Evolutionary conservation across 2,329 filamentous ascomycete genomes (phyloP).

Genomic region (Fusarium sulawesiense): DNA sequence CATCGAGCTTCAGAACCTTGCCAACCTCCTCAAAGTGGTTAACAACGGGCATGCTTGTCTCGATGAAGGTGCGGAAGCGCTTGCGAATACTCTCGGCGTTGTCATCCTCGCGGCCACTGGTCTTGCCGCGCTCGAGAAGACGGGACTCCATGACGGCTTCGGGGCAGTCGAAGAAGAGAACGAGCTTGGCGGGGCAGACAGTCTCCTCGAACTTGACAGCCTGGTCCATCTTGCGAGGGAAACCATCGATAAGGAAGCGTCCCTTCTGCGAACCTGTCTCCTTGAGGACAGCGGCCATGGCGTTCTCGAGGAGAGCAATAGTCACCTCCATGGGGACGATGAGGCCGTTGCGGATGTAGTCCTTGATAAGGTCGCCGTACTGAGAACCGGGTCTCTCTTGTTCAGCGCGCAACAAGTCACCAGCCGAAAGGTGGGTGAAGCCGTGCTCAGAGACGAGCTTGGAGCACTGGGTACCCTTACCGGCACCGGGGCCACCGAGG

Average conservation of each 20-base stretch:
- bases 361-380: conserved; percentile 92
- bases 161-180: conserved; percentile 93
- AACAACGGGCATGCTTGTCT: conserved; percentile 98
- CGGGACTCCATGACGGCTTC: conserved; percentile 88
- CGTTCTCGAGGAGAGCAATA: conserved; percentile 91
- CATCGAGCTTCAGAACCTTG: conserved; percentile 83
- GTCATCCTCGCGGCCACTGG: conserved; percentile 89
- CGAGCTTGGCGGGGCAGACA: conserved; percentile 85
- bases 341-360: conserved; percentile 91
- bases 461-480: conserved; percentile 95
- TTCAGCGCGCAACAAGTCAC: conserved; percentile 92
- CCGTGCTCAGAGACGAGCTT: conserved; percentile 88
- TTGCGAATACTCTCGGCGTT: conserved; percentile 97
- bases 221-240: conserved; percentile 98
- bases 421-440: conserved; percentile 93
- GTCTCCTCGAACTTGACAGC: conserved; percentile 91
- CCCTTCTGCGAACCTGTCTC: conserved; percentile 63
- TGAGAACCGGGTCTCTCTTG: conserved; percentile 87
- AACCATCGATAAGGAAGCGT: conserved; percentile 84
- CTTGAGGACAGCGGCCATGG: conserved; percentile 79
- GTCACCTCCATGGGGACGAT: conserved; percentile 99
- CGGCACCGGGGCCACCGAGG: conserved; percentile 92
- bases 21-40: conserved; percentile 81
- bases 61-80: conserved; percentile 91
- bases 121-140: conserved; percentile 90